These are phyloP conservation scores for Hortiboletus flavorubellus DNA, from an alignment of 768 basidiomycete species.

Conservation along the genomic window DNA sequence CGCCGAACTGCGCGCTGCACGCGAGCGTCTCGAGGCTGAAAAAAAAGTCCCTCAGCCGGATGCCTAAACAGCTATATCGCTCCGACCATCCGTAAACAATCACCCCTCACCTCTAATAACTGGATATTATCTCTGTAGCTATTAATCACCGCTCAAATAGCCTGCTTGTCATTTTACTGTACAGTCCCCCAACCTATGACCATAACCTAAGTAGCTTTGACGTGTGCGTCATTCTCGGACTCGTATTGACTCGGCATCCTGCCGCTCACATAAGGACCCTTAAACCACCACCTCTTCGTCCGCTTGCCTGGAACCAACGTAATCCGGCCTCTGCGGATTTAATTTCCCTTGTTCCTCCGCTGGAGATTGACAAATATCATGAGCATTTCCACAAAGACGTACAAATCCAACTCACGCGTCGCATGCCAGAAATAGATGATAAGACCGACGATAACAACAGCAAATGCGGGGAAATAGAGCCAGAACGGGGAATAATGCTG, in stretches of 20 bases:
- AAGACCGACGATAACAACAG: constrained; percentile 65
- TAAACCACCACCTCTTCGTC: constrained; percentile 15
- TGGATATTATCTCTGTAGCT: constrained; percentile 29
- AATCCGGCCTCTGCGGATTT: constrained; percentile 56
- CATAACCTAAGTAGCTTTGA: neutral
- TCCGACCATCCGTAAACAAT: constrained; percentile 18
- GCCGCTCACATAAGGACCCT: neutral
- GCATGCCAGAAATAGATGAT: constrained; percentile 85
- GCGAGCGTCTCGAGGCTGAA: constrained; percentile 46
- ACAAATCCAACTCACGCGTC: constrained; percentile 56
- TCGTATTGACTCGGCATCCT: neutral
- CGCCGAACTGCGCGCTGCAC: constrained; percentile 24
- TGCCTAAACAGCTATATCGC: constrained; percentile 25
- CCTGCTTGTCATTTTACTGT: neutral
- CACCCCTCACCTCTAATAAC: constrained; percentile 20
- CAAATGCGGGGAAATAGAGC: constrained; percentile 84
- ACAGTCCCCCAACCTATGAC: neutral
- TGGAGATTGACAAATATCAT: constrained; percentile 25
- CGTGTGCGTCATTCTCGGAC: neutral
- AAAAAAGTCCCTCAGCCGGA: constrained; percentile 28
- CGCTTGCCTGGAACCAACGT: constrained; percentile 39
- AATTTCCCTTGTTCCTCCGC: constrained; percentile 73
- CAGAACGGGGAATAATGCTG: constrained; percentile 83
- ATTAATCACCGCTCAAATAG: neutral
- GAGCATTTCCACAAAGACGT: neutral